These are phyloP conservation scores for Xerocomellus chrysenteron DNA, from an alignment of 768 basidiomycete genomes.

Conservation along the genomic window DNA sequence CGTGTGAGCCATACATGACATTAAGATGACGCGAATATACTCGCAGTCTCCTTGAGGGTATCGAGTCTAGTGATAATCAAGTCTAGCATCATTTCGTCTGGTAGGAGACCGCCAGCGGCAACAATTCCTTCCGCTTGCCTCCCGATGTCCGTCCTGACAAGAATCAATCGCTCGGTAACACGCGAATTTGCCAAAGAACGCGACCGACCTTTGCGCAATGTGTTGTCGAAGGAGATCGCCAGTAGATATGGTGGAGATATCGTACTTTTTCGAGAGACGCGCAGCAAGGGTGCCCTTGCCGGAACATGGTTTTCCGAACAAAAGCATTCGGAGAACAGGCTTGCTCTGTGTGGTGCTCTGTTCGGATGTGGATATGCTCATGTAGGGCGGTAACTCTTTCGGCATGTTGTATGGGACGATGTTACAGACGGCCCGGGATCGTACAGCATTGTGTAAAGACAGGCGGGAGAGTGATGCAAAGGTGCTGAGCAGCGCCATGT, in stretches of 20 bases:
- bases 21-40: constrained; percentile 16
- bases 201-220: constrained; percentile 58
- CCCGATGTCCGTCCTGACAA: constrained; percentile 65
- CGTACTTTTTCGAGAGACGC: constrained; percentile 71
- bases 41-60: constrained; percentile 57
- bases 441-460: constrained; percentile 1
- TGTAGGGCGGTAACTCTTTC: constrained; percentile 49
- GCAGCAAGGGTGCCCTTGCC: constrained; percentile 82
- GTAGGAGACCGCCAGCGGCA: constrained; percentile 69
- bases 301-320: constrained; percentile 62
- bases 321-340: constrained; percentile 43
- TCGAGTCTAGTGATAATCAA: constrained; percentile 72
- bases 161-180: background rate
- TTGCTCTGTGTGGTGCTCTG: constrained; percentile 26
- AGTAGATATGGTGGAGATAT: constrained; percentile 71
- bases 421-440: constrained; percentile 13
- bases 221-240: constrained; percentile 84
- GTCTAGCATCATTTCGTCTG: constrained; percentile 76
- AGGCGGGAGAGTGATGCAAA: constrained; percentile 1
- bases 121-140: constrained; percentile 74
- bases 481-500: constrained; percentile 5
- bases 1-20: constrained; percentile 5
- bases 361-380: constrained; percentile 34
- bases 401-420: constrained; percentile 22
- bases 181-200: background rate